phyloP scores from a whole-genome alignment of 495 filamentous ascomycete species.

The Viridothelium virens region DNA sequence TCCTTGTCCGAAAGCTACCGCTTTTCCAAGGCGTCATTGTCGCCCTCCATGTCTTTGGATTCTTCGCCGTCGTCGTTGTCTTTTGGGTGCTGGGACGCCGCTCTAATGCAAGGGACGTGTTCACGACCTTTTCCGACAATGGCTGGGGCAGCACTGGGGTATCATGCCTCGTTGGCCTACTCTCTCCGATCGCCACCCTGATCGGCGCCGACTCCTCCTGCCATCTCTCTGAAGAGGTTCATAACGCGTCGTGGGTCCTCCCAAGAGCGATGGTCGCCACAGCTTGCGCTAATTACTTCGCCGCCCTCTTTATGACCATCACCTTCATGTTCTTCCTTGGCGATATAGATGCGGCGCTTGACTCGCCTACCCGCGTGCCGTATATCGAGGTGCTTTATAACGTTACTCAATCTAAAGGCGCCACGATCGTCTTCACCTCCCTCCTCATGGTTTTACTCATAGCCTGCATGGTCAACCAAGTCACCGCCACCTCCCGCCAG shows the following conservation, averaged over 20 bases:
- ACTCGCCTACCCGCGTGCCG: constrained; percentile 14
- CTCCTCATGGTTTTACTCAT: constrained; percentile 16
- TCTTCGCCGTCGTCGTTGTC: constrained; percentile 32
- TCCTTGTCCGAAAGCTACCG: constrained; percentile 15
- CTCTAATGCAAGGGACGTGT: constrained; percentile 13
- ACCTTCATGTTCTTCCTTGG: constrained; percentile 41
- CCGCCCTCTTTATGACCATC: constrained; percentile 22
- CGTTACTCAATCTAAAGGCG: constrained; percentile 14
- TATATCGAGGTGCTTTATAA: constrained; percentile 16
- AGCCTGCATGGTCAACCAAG: constrained; percentile 13
- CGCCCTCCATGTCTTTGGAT: constrained; percentile 30
- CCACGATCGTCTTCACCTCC: constrained; percentile 15
- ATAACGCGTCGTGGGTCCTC: constrained; percentile 19
- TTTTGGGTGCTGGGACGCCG: constrained; percentile 8
- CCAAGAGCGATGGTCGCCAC: constrained; percentile 21
- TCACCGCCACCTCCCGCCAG: constrained; percentile 16
- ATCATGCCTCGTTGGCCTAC: constrained; percentile 23
- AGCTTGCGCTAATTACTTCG: constrained; percentile 20
- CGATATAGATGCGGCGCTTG: constrained; percentile 12
- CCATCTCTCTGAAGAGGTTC: constrained; percentile 24
- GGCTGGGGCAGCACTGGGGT: constrained; percentile 25
- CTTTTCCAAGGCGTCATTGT: constrained; percentile 24
- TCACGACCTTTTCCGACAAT: constrained; percentile 15
- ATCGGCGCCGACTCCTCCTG: constrained; percentile 12
- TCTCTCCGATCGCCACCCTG: constrained; percentile 19